Evolutionary conservation across 164 flowering plant species (phyloP), one percentile per base, ranked within the genome.

Genomic region (Vitis rotundifolia): DNA sequence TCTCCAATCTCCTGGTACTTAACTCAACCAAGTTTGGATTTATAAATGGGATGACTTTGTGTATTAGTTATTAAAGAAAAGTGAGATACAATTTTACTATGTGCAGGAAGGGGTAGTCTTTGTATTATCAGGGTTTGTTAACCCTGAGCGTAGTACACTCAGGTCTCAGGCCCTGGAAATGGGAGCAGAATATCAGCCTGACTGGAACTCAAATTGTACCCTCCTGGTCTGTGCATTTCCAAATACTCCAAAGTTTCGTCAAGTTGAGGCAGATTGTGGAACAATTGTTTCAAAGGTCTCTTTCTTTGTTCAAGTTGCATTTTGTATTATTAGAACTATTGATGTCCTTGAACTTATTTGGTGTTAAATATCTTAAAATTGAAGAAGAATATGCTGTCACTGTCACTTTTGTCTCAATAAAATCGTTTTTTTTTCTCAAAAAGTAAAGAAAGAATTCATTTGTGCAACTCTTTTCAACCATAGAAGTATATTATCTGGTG

Each of bases 161-260:
- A 76, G 97, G 63, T 91, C 97, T 2, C 93, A 85, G 68, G 97
- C 92, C 12, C 59, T 92, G 68, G 96, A 86, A 69, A 96, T 96
- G 99, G 98, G 99, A 63, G 97, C 92, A 47, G 88, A 87, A 60
- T 93, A 88, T 81, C 80, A 81, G 66, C 85, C 84, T 44, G 99
- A 96, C 71, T 92, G 99, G 99, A 84, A 79, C 73, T 73, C 94
- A 13, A 76, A 85, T 48, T 93, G 96, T 82, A 92, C 99, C 16
- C 89, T 96, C 44, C 79, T 96, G 76, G 78, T 93, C 57, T 96
- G 98, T 75, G 99, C 98, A 64, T 96, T 92, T 76, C 77, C 83
- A 8, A 92, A 93, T 64, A 92, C 99, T 48, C 98, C 99, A 0
- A 96, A 93, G 84, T 96, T 87, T 75, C 88, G 91, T 56, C 98